These are phyloP conservation scores for Petrea volubilis DNA, from an alignment of 257 asterid species.

Conservation along the genomic window DNA sequence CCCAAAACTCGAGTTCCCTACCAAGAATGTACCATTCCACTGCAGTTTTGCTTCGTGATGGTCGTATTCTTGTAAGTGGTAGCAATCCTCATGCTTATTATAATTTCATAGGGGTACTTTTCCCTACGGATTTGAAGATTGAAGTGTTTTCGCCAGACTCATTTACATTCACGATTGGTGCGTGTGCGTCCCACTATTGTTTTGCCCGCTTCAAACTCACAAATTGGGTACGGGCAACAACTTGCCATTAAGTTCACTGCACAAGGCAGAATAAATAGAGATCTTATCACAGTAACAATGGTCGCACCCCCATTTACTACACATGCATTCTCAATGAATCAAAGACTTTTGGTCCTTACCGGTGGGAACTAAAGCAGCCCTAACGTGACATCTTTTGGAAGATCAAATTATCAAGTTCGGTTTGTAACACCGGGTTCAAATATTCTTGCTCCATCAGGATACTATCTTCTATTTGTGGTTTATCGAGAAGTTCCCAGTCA, in stretches of 20 bases:
- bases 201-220: not conserved
- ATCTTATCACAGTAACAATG: slow-evolving; percentile 39
- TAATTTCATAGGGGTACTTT: not conserved
- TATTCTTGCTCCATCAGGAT: slow-evolving; percentile 1
- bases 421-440: slow-evolving; percentile 6
- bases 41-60: slow-evolving; percentile 21
- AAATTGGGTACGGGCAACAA: slow-evolving; percentile 1
- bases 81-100: slow-evolving; percentile 23
- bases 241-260: slow-evolving; percentile 1
- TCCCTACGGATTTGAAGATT: slow-evolving; percentile 37
- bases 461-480: not conserved
- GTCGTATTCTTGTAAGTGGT: slow-evolving; percentile 27
- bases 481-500: not conserved
- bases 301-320: slow-evolving; percentile 42
- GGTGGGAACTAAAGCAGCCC: not conserved
- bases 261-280: not conserved
- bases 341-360: slow-evolving; percentile 30
- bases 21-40: slow-evolving; percentile 27
- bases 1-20: slow-evolving; percentile 5
- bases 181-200: not conserved
- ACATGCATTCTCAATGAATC: slow-evolving; percentile 53
- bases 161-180: slow-evolving; percentile 8
- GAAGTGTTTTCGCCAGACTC: slow-evolving; percentile 38
- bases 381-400: slow-evolving; percentile 5
- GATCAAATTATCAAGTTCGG: slow-evolving; percentile 8